Conservation (phyloP, 306 rosid species). For the Vigna reflexopilosa region DNA sequence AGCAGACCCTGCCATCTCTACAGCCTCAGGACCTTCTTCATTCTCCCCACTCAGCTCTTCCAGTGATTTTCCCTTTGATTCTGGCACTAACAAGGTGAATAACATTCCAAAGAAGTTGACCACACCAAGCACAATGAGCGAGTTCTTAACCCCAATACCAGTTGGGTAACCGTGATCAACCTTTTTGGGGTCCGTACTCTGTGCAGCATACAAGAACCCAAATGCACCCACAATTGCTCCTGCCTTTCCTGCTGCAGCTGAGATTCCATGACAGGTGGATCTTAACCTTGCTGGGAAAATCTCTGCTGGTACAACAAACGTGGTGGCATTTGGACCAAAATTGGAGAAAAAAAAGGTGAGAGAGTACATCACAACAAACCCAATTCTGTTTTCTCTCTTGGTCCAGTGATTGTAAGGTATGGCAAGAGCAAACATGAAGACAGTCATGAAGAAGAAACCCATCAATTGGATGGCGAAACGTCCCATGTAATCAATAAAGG, state of each 20-base stretch:
- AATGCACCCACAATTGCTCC: conserved; percentile 94
- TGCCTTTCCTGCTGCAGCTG: conserved; percentile 89
- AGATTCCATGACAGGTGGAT: conserved; percentile 93
- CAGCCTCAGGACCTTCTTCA: conserved; percentile 44
- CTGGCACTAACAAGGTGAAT: conserved; percentile 82
- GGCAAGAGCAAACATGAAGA: conserved; percentile 90
- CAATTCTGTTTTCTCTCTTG: conserved; percentile 52
- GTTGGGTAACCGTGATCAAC: conserved; percentile 73
- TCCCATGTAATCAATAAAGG: conserved; percentile 69
- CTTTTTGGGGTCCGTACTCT: conserved; percentile 40
- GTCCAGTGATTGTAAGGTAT: conserved; percentile 92
- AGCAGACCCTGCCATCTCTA: conserved; percentile 20
- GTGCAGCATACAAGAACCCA: conserved; percentile 89
- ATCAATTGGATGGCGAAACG: conserved; percentile 80
- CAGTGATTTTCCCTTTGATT: conserved; percentile 82
- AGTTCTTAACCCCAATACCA: conserved; percentile 79
- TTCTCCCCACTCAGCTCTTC: conserved; percentile 89
- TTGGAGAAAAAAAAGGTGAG: conserved; percentile 89
- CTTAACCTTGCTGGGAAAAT: conserved; percentile 90
- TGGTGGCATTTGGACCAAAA: conserved; percentile 92
- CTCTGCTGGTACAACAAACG: conserved; percentile 88
- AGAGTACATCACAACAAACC: conserved; percentile 74
- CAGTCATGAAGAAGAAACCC: conserved; percentile 95
- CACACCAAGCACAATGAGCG: conserved; percentile 74
- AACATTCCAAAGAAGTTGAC: conserved; percentile 69